Base-by-base conservation (phyloP, 495 filamentous ascomycete genomes). In the Talaromyces liani region DNA sequence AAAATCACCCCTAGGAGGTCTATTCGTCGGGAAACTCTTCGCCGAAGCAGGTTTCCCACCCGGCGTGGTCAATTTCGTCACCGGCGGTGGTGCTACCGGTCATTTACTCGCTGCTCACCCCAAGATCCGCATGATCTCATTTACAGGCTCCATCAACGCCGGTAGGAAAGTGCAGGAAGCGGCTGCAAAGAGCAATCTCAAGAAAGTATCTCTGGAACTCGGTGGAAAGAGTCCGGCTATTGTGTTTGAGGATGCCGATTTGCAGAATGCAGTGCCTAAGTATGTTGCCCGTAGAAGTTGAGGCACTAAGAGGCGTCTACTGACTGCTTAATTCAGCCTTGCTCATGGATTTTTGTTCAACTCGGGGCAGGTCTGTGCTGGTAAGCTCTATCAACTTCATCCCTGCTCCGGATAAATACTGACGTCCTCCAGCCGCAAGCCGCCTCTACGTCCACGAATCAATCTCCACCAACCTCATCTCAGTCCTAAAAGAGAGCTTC, bases 1-100 rank as follows among this genome's bases (percentile, higher is more conserved):
- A 76, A 85, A 90, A 63, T 91, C 96, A 58, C 93, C 93, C 3
- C 90, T 94, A 12, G 92, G 90, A 92, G 91, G 67, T 76, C 96
- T 88, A 27, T 87, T 92, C 66, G 80, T 97, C 10, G 86, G 86
- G 54, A 82, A 86, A 65, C 27, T 27, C 9, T 56, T 56, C 10
- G 53, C 9, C 53, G 87, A 97, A 75, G 92, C 92, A 12, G 92
- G 93, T 3, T 88, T 97, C 72, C 93, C 93, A 27, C 78, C 88
- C 3, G 93, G 93, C 34, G 91, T 96, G 6, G 78, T 98, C 55
- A 95, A 95, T 72, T 82, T 98, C 33, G 81, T 98, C 24, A 87
- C 93, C 64, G 93, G 93, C 60, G 84, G 89, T 6, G 89, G 91
- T 57, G 81, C 83, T 68, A 88, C 88, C 8, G 93, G 93, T 22